Base-by-base conservation (phyloP, 2,329 filamentous ascomycete species). In the Colletotrichum siamense region DNA sequence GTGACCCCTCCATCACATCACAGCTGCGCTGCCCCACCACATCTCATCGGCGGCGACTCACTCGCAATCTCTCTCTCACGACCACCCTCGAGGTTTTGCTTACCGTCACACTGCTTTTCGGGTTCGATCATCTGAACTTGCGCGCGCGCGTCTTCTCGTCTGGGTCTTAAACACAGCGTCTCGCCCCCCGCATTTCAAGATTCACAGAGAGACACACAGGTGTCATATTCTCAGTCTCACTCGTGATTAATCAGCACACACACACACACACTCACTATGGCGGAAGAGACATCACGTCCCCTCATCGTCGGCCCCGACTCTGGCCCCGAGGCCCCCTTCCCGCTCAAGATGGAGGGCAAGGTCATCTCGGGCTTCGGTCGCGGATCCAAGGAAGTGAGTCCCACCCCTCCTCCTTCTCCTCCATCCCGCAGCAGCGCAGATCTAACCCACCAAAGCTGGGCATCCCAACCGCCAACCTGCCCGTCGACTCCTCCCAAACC, bases 401-500 rank as follows among this genome's bases (percentile, higher is more conserved):
- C 15, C 39, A 30, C 18, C 36, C 52, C 12, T 12, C 13, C 32
- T 5, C n/a, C 32, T 26, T n/a, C 24, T 8, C 18, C 24, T 8
- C 18, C n/a, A 18, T 52, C 44, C n/a, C 44, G 44, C 44, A 52
- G n/a, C 39, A 59, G 34, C 62, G 30, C 32, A 68, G 73, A 26
- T 36, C 64, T 69, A 59, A 75, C 77, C 32, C 66, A 22, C 15
- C 65, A 32, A 77, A 98, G 93, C 95, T 99, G 83, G 96, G 96
- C 80, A 98, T 99, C 83, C 97, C 97, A 4, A 99, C 97, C 3
- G 97, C 97, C 83, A 99, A 99, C 88, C 92, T 99, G 61, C 92
- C 92, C 80, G 94, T 96, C 67, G 93, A 94, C 84, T 89, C 90
- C 70, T 81, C 91, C 81, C 84, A 89, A 8, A 86, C 89, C 36